Base-by-base conservation (phyloP, 306 rosid genomes). In the Lathyrus sativus region DNA sequence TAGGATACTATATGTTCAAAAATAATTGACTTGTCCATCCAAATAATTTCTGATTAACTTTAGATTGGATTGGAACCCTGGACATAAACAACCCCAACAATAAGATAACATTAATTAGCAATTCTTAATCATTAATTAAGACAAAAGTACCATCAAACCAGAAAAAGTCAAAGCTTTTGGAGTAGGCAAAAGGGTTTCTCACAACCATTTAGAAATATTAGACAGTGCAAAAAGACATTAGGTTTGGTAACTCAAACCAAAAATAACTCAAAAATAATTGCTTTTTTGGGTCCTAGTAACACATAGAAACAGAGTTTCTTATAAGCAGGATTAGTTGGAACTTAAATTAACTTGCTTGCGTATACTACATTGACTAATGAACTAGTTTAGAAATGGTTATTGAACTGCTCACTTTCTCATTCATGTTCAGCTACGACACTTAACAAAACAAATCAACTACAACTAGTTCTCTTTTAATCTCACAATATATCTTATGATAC, bases 211-310 rank as follows among this genome's bases (percentile, higher is more conserved):
- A 79, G 35, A 71, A 54, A 81, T 62, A 83, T 15, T 50, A 19
- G 72, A 63, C 43, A 33, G 37, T 78, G 58, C 90, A 84, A 80
- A 74, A 79, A 28, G 89, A 87, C 96, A 79, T 48, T 12, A 42
- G 85, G 62, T 85, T 90, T 67, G 96, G 96, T 87, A 76, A 81
- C 82, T 76, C 74, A 83, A 77, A 82, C 84, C 88, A 75, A 74
- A 82, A 62, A 73, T 22, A 51, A 18, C 10, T 46, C 68, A 66
- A 26, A 72, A 39, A 67, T 28, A 41, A 46, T 67, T 67, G 26
- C 11, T 19, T 22, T 24, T 17, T 67, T n/a, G 48, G 50, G 7
- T 41, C 35, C 69, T 26, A 46, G 38, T 41, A 45, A 64, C 65
- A 75, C 46, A 53, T 42, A 55, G 9, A 35, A 67, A 9, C 65